Base-by-base conservation (phyloP, 495 filamentous ascomycete genomes). In the Penicillium parvum region DNA sequence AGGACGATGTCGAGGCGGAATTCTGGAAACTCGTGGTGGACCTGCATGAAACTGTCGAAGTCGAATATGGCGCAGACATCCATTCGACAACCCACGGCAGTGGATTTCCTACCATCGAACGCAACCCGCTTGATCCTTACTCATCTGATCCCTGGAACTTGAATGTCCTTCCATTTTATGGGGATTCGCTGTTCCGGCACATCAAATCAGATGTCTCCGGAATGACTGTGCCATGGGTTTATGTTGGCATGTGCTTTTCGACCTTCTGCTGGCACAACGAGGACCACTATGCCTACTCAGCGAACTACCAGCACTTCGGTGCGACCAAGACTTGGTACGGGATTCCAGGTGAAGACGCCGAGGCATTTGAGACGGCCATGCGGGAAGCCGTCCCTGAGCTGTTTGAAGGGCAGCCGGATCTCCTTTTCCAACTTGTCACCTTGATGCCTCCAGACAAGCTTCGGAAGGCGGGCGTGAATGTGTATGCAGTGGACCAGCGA, bases 231-330 rank as follows among this genome's bases (percentile, higher is more conserved):
- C 92, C 92, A 11, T 99, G 92, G 92, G 81, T 97, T 5, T 99
- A 99, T 60, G 94, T 99, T n/a, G 92, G 92, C 45, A 99, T 99
- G 92, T 94, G 90, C 54, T 99, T 99, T 64, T 97, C 92, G 3
- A 96, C 91, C 3, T 99, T 99, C 60, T 99, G 92, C 64, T 99
- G 92, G 92, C 92, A 99, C 58, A 95, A 95, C 47, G 92, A 99
- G 60, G 92, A 99, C 60, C 92, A 99, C 55, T 96, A 95, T 54
- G 82, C 92, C 1, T 99, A 99, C 61, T 99, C 92, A 14, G 85
- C 92, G 28, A 99, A 99, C 54, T 99, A 99, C 52, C 92, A 99
- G 54, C 92, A 99, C 56, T 96, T 99, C 58, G 92, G 92, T 26
- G 87, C 91, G 1, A 99, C 94, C 0, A 99, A 99, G 65, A 99